A percentile compares a stretch with the other conserved stretches of the same genome.
These are phyloP conservation scores for Clathrospora elynae DNA, from an alignment of 2,329 filamentous ascomycete species.

Conservation along the genomic window DNA sequence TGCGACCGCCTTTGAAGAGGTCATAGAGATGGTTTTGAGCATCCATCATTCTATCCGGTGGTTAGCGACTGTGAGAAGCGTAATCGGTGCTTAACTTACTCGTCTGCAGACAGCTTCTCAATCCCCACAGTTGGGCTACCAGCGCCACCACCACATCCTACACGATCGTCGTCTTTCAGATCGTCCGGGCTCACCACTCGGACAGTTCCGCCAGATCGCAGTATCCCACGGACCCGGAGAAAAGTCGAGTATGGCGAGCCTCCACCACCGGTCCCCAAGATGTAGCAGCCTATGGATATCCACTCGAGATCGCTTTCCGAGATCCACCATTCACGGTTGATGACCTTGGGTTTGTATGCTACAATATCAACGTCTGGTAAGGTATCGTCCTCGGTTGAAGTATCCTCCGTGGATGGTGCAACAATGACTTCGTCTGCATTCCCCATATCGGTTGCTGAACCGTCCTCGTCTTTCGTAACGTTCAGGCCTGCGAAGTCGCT, in stretches of 20 bases:
- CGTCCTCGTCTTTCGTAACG: constrained; percentile 27
- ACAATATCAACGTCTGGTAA: constrained; percentile 34
- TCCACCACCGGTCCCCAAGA: constrained; percentile 56
- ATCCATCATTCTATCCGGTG: constrained; percentile 41
- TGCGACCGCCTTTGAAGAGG: constrained; percentile 38
- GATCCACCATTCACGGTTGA: constrained; percentile 51
- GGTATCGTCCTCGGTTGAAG: constrained; percentile 20
- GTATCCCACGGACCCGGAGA: constrained; percentile 50
- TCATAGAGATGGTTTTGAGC: constrained; percentile 46
- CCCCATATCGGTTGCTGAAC: constrained; percentile 9
- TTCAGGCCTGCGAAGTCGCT: constrained; percentile 35
- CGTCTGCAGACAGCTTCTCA: constrained; percentile 51
- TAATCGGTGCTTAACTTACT: constrained; percentile 32
- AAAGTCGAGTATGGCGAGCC: constrained; percentile 54
- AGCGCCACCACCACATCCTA: constrained; percentile 54
- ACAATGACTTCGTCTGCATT: constrained; percentile 10
- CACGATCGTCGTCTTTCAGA: constrained; percentile 52
- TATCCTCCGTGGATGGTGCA: constrained; percentile 25
- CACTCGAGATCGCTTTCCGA: constrained; percentile 54
- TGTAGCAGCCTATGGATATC: constrained; percentile 56
- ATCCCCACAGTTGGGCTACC: constrained; percentile 53
- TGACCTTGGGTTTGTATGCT: constrained; percentile 50
- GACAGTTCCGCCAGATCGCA: constrained; percentile 49
- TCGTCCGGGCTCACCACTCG: constrained; percentile 51
- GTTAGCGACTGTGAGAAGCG: neutral